Percentiles rank a stretch among this genome's conserved stretches.
Evolutionary conservation across 495 filamentous ascomycete genomes (phyloP).

Genomic region (Stereocaulon alpinum): DNA sequence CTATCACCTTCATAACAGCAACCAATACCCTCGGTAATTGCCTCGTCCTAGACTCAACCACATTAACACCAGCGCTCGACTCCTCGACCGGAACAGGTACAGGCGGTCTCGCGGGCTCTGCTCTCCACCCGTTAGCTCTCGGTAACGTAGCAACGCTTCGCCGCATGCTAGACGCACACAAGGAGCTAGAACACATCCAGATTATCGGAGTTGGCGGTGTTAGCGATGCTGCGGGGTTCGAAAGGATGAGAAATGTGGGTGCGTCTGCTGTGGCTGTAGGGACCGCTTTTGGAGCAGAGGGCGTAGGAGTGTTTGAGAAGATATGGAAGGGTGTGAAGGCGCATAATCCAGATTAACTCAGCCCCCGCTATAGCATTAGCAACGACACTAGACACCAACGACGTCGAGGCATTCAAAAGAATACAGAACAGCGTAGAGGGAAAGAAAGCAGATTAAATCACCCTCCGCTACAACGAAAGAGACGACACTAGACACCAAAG

Average conservation of each 20-base stretch:
- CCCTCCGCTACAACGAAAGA: too few relatives aligned
- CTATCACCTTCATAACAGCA: slow-evolving; percentile 54
- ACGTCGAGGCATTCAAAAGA: slow-evolving; percentile 47
- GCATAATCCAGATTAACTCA: neutral
- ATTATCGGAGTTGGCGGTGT: slow-evolving; percentile 64
- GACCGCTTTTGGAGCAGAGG: slow-evolving; percentile 52
- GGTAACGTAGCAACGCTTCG: slow-evolving; percentile 58
- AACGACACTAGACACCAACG: slow-evolving; percentile 51
- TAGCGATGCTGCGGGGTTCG: slow-evolving; percentile 43
- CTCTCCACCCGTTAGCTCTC: slow-evolving; percentile 61
- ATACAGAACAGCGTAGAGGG: slow-evolving; percentile 28
- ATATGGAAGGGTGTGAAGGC: slow-evolving; percentile 29
- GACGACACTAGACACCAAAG: too few relatives aligned
- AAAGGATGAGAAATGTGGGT: slow-evolving; percentile 53
- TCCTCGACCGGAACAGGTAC: slow-evolving; percentile 42
- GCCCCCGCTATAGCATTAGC: slow-evolving; percentile 32
- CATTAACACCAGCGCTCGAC: slow-evolving; percentile 25
- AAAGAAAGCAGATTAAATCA: too few relatives aligned
- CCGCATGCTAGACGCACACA: slow-evolving; percentile 40
- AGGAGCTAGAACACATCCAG: slow-evolving; percentile 34
- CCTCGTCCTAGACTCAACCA: slow-evolving; percentile 36
- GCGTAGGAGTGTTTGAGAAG: slow-evolving; percentile 47
- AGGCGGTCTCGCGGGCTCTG: slow-evolving; percentile 56
- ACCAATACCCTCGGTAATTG: slow-evolving; percentile 63
- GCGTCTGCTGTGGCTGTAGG: slow-evolving; percentile 53